A percentile compares a stretch with the other conserved stretches of the same genome.
Evolutionary conservation across 257 asterid genomes (phyloP).

Genomic region (Jaltomata sinuosa): DNA sequence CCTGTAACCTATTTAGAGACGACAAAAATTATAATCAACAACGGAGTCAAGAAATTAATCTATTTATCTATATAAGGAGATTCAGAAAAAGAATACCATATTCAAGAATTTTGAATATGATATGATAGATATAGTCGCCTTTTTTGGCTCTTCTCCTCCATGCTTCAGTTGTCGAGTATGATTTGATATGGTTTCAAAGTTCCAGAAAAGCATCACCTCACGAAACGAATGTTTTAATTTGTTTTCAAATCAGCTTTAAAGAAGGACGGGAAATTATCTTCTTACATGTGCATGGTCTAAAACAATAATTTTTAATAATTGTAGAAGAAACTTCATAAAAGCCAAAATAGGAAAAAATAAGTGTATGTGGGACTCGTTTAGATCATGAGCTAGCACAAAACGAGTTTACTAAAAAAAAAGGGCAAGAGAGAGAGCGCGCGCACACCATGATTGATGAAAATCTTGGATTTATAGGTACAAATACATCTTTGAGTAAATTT

Average conservation of each 20-base stretch:
- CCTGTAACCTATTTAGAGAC: conserved; percentile 27
- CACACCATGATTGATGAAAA: conserved; percentile 25
- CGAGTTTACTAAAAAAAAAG: neutral
- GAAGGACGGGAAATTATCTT: too few relatives aligned
- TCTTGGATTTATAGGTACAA: conserved; percentile 20
- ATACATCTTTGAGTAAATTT: conserved; percentile 6
- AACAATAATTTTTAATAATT: accelerated
- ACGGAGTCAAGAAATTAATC: neutral
- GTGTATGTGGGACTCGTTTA: neutral
- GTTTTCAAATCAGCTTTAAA: too few relatives aligned
- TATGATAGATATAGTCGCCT: too few relatives aligned
- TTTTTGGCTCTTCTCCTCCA: too few relatives aligned
- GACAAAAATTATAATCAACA: neutral
- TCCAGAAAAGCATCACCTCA: too few relatives aligned
- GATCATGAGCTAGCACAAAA: neutral
- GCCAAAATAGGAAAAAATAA: neutral
- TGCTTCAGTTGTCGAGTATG: too few relatives aligned
- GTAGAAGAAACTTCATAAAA: neutral
- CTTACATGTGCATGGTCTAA: neutral
- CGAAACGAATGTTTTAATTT: too few relatives aligned
- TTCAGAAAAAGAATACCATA: too few relatives aligned
- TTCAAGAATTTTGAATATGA: too few relatives aligned
- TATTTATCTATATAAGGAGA: too few relatives aligned
- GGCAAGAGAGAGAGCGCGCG: neutral
- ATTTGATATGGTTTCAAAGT: too few relatives aligned